Evolutionary conservation across 306 rosid genomes (phyloP), one percentile per base, ranked within the genome.

Genomic region (Astragalus membranaceus): DNA sequence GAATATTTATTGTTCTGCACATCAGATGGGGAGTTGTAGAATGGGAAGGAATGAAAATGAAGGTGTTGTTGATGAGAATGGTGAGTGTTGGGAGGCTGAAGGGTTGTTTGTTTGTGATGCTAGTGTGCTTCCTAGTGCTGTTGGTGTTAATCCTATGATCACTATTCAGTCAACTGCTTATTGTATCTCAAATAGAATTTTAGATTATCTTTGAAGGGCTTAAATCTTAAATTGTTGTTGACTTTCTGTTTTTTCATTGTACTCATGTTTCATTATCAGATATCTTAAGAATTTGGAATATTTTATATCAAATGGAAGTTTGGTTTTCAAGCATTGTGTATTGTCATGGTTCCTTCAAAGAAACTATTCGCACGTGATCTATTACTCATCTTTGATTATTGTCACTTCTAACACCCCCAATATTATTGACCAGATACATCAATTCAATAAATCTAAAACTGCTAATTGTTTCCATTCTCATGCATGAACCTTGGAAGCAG

Each of bases 121-220:
- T 6, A 89, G 97, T 84, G 77, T 87, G 66, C 81, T 92, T 16
- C 94, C 97, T 1, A 84, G 75, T 44, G 97, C 94, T 13, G 79
- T 89, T 70, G 94, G 97, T 16, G 96, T 92, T 23, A 92, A 92
- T 75, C 97, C 96, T 37, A 87, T 92, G 94, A 87, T 92, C 62
- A 92, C 96, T 33, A 78, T 92, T 39, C 88, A 89, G 43, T 84
- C 97, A 46, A 85, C 81, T 61, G 92, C 94, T 2, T 89, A 82
- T 42, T 87, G 75, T 8, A 52, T 79, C 48, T 73, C 83, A 43
- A 73, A 44, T 60, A 73, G 83, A 53, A 36, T 79, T 13, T 10
- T 52, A 0, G 62, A 60, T 67, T 60, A 42, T 68, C 79, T 79
- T 50, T 13, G 13, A 32, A 67, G 12, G 41, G 50, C 1, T 10